Conservation (phyloP, 2,329 filamentous ascomycete species). For the Xylogone sp. region DNA sequence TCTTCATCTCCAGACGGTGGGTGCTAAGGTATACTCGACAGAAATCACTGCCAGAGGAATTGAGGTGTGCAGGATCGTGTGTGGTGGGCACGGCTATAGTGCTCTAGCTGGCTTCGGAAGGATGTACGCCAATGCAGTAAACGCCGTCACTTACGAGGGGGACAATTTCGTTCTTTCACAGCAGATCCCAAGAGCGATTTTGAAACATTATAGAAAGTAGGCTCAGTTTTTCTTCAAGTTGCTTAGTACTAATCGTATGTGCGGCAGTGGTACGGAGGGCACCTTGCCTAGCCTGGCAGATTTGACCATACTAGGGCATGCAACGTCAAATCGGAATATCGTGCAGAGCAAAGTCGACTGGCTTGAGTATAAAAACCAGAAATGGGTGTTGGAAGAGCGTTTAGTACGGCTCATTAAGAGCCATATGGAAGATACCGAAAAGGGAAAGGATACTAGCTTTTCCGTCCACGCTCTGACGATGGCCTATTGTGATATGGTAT, state of each 20-base stretch:
- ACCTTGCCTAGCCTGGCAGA: neutral
- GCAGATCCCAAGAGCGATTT: conserved; percentile 30
- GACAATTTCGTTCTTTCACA: conserved; percentile 39
- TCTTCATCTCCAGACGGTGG: neutral
- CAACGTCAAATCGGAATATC: conserved; percentile 14
- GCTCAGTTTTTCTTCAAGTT: neutral
- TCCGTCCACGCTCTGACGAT: neutral
- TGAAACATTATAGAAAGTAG: neutral
- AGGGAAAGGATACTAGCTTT: neutral
- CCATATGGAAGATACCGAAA: neutral
- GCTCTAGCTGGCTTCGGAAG: conserved; percentile 25
- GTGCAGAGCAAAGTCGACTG: conserved; percentile 5
- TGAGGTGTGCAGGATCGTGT: conserved; percentile 9
- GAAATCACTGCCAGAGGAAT: neutral
- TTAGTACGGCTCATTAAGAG: neutral
- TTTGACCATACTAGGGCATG: conserved; percentile 15
- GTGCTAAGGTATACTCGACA: neutral
- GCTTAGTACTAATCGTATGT: neutral
- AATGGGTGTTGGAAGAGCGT: neutral
- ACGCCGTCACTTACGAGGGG: conserved; percentile 31
- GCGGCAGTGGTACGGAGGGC: neutral
- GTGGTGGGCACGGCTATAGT: conserved; percentile 35
- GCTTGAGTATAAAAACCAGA: neutral
- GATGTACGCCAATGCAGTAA: conserved; percentile 24
- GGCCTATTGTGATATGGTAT: neutral